A percentile compares a stretch with the other conserved stretches of the same genome.
phyloP scores from a whole-genome alignment of 805 yeast species.

The Wickerhamomyces pijperi region DNA sequence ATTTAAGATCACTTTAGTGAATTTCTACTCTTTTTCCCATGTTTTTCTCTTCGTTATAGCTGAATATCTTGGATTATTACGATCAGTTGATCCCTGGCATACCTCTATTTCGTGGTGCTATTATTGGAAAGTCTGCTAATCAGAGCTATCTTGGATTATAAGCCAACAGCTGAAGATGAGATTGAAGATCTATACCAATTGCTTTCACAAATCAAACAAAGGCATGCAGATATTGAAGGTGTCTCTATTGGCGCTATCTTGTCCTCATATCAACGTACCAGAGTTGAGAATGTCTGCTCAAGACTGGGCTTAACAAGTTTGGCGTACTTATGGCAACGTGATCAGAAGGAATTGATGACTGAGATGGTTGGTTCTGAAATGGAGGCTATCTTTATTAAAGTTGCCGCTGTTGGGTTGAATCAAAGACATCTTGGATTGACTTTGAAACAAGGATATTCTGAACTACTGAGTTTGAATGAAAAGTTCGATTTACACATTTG shows the following conservation, averaged over 20 bases:
- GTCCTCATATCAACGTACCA: constrained; percentile 87
- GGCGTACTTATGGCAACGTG: constrained; percentile 83
- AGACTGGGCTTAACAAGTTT: constrained; percentile 59
- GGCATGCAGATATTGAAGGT: constrained; percentile 67
- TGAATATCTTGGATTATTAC: constrained; percentile 54
- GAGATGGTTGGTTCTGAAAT: constrained; percentile 61
- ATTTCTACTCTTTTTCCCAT: no score
- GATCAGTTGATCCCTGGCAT: constrained; percentile 54
- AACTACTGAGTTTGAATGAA: constrained; percentile 42
- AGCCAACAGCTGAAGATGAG: constrained; percentile 63
- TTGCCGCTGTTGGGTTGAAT: constrained; percentile 82
- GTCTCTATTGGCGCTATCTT: constrained; percentile 94
- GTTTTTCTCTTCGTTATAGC: no score
- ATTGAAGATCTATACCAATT: constrained; percentile 70
- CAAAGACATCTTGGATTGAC: constrained; percentile 57
- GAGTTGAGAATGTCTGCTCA: constrained; percentile 86
- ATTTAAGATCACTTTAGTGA: no score
- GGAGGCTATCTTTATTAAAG: constrained; percentile 84
- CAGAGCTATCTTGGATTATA: constrained; percentile 62
- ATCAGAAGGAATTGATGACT: constrained; percentile 66
- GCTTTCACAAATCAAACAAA: constrained; percentile 31
- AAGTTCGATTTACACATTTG: constrained; percentile 83
- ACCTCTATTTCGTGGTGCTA: constrained; percentile 66
- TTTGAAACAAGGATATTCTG: constrained; percentile 50
- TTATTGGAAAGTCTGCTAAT: constrained; percentile 52